Evolutionary conservation across 2,329 filamentous ascomycete species (phyloP).

Genomic region (Dryadomyces sulphureus): DNA sequence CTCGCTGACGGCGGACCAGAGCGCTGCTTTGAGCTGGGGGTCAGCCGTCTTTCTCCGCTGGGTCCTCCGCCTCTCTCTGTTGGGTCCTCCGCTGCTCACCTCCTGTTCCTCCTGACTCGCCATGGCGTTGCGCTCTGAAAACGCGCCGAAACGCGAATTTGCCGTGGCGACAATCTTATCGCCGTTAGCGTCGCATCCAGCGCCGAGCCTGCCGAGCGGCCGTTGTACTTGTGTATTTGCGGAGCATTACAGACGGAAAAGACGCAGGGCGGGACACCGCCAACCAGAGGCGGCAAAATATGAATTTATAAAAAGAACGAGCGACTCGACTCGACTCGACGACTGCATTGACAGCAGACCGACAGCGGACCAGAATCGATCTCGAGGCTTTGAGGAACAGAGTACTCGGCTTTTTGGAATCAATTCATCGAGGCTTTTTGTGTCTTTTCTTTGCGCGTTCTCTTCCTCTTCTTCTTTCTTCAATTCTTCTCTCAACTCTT

Average conservation of each 20-base stretch:
- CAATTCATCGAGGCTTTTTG: no score
- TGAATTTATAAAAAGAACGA: neutral
- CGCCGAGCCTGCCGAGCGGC: neutral
- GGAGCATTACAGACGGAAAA: neutral
- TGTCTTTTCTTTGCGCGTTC: no score
- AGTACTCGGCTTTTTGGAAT: no score
- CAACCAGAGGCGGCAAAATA: neutral
- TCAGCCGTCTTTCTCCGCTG: neutral
- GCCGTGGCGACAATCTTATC: neutral
- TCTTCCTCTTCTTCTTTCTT: neutral
- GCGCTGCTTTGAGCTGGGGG: slow-evolving; percentile 55
- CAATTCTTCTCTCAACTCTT: no score
- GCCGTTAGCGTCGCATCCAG: neutral
- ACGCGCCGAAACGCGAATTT: neutral
- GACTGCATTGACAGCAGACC: no score
- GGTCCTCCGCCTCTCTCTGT: no score
- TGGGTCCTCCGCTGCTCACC: no score
- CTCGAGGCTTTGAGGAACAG: no score
- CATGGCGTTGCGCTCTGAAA: slow-evolving; percentile 9
- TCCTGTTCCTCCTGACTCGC: slow-evolving; percentile 15
- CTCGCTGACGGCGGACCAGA: slow-evolving; percentile 74
- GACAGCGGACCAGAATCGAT: no score
- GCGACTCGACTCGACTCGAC: no score
- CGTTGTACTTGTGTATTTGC: neutral
- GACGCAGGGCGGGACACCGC: neutral